Conservation (phyloP, 1,284 basidiomycete genomes). For the Golubevia sp. region DNA sequence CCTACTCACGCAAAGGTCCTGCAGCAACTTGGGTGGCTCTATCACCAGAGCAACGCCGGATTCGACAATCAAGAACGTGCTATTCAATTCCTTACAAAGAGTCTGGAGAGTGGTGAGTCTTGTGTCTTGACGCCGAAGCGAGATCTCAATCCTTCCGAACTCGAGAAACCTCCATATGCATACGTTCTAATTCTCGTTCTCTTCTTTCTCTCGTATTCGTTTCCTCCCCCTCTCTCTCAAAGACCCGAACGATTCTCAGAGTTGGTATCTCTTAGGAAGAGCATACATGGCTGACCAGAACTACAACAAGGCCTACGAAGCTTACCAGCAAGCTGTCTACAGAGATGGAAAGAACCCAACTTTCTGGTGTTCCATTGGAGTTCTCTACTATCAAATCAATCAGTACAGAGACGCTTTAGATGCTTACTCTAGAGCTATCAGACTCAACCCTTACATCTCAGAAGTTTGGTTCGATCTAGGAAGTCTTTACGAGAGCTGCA, state of each 20-base stretch:
- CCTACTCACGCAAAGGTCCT: constrained; percentile 94
- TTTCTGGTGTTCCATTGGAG: constrained; percentile 99
- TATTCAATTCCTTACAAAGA: constrained; percentile 90
- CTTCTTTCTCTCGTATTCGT: neutral
- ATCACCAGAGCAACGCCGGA: constrained; percentile 88
- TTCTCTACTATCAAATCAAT: constrained; percentile 99
- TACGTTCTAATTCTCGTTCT: too few species aligned
- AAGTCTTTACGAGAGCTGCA: constrained; percentile 94
- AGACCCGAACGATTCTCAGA: constrained; percentile 95
- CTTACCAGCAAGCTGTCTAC: constrained; percentile 98
- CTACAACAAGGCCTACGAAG: constrained; percentile 99
- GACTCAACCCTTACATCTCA: constrained; percentile 97
- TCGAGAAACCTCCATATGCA: neutral
- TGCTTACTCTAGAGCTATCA: constrained; percentile 95
- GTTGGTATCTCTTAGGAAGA: constrained; percentile 96
- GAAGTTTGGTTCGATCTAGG: constrained; percentile 99
- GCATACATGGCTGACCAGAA: constrained; percentile 99
- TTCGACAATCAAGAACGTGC: constrained; percentile 96
- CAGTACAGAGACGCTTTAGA: constrained; percentile 98
- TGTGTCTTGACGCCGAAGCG: neutral
- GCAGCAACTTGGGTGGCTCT: constrained; percentile 96
- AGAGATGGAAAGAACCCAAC: constrained; percentile 97
- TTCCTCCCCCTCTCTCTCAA: constrained; percentile 9
- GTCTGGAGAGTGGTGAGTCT: constrained; percentile 68
- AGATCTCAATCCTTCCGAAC: neutral